A percentile compares a stretch with the other conserved stretches of the same genome.
phyloP scores from a whole-genome alignment of 306 rosid species.

The Pachyrhizus erosus region DNA sequence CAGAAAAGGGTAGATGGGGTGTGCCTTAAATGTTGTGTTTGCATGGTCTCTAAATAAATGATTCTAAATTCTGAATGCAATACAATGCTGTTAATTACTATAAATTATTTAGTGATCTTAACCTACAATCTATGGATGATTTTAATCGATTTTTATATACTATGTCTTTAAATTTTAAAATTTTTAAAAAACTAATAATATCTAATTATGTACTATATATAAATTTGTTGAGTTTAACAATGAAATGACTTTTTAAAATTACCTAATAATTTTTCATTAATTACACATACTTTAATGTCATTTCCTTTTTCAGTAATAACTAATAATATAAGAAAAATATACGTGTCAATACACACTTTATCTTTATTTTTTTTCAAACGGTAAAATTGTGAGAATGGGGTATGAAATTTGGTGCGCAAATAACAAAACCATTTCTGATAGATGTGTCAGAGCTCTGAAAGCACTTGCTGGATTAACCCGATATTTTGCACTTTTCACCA shows the following conservation, averaged over 20 bases:
- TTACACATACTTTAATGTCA: too few relatives aligned
- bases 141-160: too few relatives aligned
- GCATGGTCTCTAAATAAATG: constrained; percentile 30
- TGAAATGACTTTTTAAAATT: too few relatives aligned
- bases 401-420: constrained; percentile 1
- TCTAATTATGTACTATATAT: too few relatives aligned
- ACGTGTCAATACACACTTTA: not conserved
- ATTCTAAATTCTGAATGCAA: not conserved
- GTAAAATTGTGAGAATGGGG: not conserved
- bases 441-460: constrained; percentile 44
- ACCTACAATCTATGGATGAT: too few relatives aligned
- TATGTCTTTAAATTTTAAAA: too few relatives aligned
- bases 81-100: too few relatives aligned
- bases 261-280: too few relatives aligned
- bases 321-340: not conserved
- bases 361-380: not conserved
- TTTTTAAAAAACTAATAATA: too few relatives aligned
- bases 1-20: constrained; percentile 54
- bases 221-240: too few relatives aligned
- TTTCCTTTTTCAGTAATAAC: not conserved
- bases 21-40: constrained; percentile 54
- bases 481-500: constrained; percentile 43
- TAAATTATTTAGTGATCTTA: too few relatives aligned
- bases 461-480: constrained; percentile 42
- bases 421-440: not conserved